Percentiles rank a stretch among this genome's conserved stretches.
Evolutionary conservation across 2,329 filamentous ascomycete species (phyloP).

Genomic region (Balansia obtecta): DNA sequence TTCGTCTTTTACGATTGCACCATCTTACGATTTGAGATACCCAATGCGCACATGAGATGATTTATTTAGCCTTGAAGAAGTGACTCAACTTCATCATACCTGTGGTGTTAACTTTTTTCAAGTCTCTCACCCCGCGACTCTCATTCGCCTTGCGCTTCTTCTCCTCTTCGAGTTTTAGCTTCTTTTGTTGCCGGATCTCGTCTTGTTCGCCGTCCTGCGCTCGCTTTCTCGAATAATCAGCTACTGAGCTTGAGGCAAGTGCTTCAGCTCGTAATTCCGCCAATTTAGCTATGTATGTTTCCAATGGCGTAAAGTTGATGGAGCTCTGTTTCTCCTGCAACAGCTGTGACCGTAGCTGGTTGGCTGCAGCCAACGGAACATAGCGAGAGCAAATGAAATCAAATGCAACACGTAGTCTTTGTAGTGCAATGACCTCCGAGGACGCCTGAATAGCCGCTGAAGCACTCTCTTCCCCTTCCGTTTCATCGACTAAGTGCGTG

Average conservation of each 20-base stretch:
- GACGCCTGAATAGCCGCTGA: constrained; percentile 33
- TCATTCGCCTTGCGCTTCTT: constrained; percentile 67
- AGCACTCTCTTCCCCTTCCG: constrained; percentile 20
- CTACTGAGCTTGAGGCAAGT: constrained; percentile 51
- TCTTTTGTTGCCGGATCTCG: constrained; percentile 61
- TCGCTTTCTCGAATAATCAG: constrained; percentile 61
- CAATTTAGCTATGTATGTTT: constrained; percentile 56
- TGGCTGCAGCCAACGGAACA: constrained; percentile 32
- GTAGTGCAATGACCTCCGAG: constrained; percentile 40
- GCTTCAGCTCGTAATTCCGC: constrained; percentile 59
- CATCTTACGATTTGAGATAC: constrained; percentile 15
- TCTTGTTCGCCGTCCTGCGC: constrained; percentile 54
- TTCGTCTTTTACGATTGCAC: not conserved
- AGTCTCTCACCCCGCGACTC: constrained; percentile 62
- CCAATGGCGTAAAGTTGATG: constrained; percentile 58
- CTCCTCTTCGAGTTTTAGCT: constrained; percentile 75
- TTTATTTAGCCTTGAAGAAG: constrained; percentile 68
- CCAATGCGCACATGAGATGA: constrained; percentile 13
- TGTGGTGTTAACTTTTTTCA: constrained; percentile 80
- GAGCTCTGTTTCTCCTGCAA: constrained; percentile 18
- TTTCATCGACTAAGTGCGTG: constrained; percentile 28
- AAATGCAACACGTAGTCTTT: constrained; percentile 52
- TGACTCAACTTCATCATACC: constrained; percentile 97
- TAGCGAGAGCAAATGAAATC: constrained; percentile 53
- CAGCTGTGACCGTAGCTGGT: constrained; percentile 28